Conservation (phyloP, 129 eudicot species). For the Solidago caesia region DNA sequence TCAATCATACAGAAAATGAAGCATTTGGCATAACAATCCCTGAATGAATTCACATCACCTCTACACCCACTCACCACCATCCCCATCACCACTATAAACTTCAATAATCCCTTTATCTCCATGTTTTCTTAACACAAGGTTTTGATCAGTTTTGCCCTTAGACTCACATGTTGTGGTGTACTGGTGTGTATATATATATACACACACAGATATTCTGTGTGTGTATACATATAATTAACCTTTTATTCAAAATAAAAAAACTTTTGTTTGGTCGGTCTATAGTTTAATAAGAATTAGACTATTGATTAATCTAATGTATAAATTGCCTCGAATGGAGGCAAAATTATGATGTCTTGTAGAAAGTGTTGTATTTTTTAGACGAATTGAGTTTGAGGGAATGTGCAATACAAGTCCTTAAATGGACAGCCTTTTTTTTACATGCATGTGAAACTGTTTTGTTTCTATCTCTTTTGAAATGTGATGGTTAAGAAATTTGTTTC, state of each 20-base stretch:
- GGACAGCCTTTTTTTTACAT: background rate
- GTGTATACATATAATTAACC: background rate
- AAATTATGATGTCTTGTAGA: background rate
- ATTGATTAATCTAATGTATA: too few species aligned
- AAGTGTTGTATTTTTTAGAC: too few species aligned
- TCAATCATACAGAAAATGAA: constrained; percentile 67
- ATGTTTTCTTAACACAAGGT: constrained; percentile 21
- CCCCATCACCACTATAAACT: constrained; percentile 29
- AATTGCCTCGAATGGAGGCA: background rate
- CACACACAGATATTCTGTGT: background rate
- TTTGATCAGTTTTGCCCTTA: constrained; percentile 10
- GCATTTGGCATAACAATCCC: constrained; percentile 76
- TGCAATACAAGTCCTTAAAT: background rate
- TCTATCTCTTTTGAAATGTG: background rate
- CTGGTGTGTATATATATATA: background rate
- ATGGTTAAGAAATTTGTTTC: background rate
- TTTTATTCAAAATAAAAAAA: background rate
- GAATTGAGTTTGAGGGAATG: background rate
- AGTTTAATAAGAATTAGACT: too few species aligned
- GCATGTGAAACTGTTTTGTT: background rate
- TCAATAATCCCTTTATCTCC: constrained; percentile 32
- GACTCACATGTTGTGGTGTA: constrained; percentile 18
- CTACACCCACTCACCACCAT: constrained; percentile 39
- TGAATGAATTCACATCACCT: constrained; percentile 41
- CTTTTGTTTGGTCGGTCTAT: background rate